phyloP scores from a whole-genome alignment of 305 asterid species.

The Petunia hybrid region DNA sequence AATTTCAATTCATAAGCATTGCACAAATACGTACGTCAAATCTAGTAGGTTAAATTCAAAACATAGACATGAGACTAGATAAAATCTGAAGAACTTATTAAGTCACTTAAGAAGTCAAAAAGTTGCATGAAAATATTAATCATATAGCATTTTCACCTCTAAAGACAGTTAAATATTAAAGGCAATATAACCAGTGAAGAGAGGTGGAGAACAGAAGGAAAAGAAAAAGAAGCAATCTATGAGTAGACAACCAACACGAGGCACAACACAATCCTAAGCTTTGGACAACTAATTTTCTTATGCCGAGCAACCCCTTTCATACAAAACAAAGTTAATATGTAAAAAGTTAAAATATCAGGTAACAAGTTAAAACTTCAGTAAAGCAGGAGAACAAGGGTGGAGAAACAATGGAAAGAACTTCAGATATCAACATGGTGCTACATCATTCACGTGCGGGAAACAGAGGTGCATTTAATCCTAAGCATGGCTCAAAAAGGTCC shows the following conservation, averaged over 20 bases:
- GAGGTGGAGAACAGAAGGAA: neutral
- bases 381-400: neutral
- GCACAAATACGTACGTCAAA: neutral
- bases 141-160: no score
- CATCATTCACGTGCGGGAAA: slow-evolving; percentile 2
- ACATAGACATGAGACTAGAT: no score
- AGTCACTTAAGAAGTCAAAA: no score
- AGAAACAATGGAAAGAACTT: slow-evolving; percentile 13
- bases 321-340: slow-evolving; percentile 10
- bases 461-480: neutral
- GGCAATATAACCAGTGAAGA: neutral
- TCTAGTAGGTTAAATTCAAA: no score
- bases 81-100: no score
- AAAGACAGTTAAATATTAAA: no score
- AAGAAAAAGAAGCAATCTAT: neutral
- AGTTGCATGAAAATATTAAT: no score
- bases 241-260: neutral
- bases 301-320: neutral
- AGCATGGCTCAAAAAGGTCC: neutral
- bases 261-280: neutral
- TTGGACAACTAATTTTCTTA: neutral
- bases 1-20: neutral
- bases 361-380: slow-evolving; percentile 23
- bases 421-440: neutral
- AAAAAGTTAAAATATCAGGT: slow-evolving; percentile 12